Evolutionary conservation across 129 eudicot genomes (phyloP), one percentile per base, ranked within the genome.

Genomic region (Mikania micrantha): DNA sequence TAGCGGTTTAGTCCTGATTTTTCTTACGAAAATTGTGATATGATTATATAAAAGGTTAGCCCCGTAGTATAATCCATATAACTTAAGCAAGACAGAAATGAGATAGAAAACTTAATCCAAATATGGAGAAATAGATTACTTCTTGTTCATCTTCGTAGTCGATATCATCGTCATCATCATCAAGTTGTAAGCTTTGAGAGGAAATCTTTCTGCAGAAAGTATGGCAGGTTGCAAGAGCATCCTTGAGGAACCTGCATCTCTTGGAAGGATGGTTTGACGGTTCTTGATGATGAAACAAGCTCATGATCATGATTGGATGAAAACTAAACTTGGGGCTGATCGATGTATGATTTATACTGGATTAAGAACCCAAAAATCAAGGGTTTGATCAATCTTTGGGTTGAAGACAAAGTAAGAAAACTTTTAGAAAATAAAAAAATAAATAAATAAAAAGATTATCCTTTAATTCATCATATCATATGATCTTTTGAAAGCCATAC

Each of bases 371-470:
- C 42, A 65, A 44, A 65, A 71, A 13, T 62, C 60, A 63, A 78
- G 63, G 66, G 63, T 50, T 50, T 19, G 19, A 61, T 70, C 13
- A 75, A 48, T 15, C 97, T 91, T 91, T 85, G 80, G 86, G 90
- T 86, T 91, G 87, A 91, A 91, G 97, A 67, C 76, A 63, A 85
- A 79, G 94, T 68, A 73, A 85, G 69, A 66, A 65, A 28, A 61
- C 62, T 64, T 53, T 56, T 34, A 38, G 60, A 62, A 58, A 74
- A 38, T 42, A 50, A n/a, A n/a, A n/a, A n/a, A n/a, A n/a, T n/a
- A n/a, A n/a, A n/a, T n/a, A n/a, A n/a, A n/a, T 50, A 3, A 57
- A 60, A 63, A 7, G 39, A 67, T 69, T 67, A 59, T 79, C 70
- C 63, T 68, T 34, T 74, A 69, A 62, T 63, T 65, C 50, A 44